These are phyloP conservation scores for Chlamydomonas schloesseri DNA, from an alignment of 139 green algal genomes.

Conservation along the genomic window DNA sequence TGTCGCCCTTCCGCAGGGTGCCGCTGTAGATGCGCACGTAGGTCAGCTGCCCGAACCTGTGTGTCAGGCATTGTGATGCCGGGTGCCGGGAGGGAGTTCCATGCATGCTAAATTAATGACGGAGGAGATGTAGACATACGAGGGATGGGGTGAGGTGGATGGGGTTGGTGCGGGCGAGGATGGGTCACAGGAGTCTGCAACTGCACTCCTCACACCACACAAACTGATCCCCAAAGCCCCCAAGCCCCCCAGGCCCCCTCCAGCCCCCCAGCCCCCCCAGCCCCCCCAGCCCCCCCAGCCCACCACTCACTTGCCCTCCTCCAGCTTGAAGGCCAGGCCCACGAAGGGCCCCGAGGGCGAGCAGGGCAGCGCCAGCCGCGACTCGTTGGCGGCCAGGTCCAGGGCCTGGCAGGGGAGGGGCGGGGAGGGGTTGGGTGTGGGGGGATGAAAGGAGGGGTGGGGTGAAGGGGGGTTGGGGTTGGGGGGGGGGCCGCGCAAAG, in stretches of 20 bases:
- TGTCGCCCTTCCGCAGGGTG: constrained; percentile 85
- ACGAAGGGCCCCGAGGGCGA: constrained; percentile 67
- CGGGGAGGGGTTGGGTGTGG: constrained; percentile 50
- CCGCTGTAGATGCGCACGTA: constrained; percentile 97
- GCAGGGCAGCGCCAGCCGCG: constrained; percentile 71
- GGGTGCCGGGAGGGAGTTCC: too few species aligned
- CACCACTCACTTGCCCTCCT: constrained; percentile 86
- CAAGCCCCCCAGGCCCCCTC: too few species aligned
- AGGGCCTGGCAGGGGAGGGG: constrained; percentile 76
- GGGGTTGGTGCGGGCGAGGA: too few species aligned
- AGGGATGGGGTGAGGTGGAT: too few species aligned
- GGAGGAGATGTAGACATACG: too few species aligned
- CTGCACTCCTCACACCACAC: too few species aligned
- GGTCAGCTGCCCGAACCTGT: constrained; percentile 93
- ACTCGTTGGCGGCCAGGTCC: constrained; percentile 79
- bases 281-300: too few species aligned
- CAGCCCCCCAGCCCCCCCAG: too few species aligned
- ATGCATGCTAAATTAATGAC: too few species aligned
- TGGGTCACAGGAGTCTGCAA: too few species aligned
- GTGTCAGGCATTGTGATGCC: too few species aligned
- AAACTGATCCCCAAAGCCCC: too few species aligned
- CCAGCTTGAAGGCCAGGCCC: constrained; percentile 96
- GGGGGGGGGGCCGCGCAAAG: neutral
- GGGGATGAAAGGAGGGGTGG: constrained; percentile 70
- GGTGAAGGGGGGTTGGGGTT: neutral